phyloP scores from a whole-genome alignment of 371 early-diverging fungal species.

The Mortierella sp. region DNA sequence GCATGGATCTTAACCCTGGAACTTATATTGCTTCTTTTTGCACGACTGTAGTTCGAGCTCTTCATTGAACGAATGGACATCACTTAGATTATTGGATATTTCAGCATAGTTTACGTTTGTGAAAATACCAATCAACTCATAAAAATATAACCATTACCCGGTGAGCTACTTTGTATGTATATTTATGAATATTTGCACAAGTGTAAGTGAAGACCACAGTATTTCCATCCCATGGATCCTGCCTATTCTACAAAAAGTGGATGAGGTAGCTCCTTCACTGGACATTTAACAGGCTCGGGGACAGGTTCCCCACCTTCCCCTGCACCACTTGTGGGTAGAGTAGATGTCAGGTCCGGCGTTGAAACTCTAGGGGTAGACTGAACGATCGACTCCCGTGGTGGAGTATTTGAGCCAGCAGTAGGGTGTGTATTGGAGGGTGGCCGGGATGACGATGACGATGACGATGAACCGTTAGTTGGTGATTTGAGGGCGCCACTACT shows the following conservation, averaged over 20 bases:
- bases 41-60: constrained; percentile 17
- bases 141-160: no score
- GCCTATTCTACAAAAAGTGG: constrained; percentile 51
- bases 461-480: constrained; percentile 21
- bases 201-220: not conserved
- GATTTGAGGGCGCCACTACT: constrained; percentile 2
- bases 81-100: not conserved
- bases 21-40: not conserved
- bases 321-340: constrained; percentile 11
- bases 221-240: not conserved
- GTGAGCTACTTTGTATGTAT: not conserved
- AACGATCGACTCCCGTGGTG: constrained; percentile 2
- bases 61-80: constrained; percentile 22
- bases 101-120: not conserved
- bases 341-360: constrained; percentile 19
- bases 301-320: not conserved
- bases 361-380: constrained; percentile 4
- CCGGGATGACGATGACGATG: constrained; percentile 7
- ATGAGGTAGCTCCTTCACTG: constrained; percentile 47
- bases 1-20: no score
- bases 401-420: not conserved
- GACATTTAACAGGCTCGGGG: constrained; percentile 23
- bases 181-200: not conserved
- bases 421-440: constrained; percentile 12
- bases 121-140: no score